Evolutionary conservation across 139 green algal genomes (phyloP).

Genomic region (Coccomyxa sp.): DNA sequence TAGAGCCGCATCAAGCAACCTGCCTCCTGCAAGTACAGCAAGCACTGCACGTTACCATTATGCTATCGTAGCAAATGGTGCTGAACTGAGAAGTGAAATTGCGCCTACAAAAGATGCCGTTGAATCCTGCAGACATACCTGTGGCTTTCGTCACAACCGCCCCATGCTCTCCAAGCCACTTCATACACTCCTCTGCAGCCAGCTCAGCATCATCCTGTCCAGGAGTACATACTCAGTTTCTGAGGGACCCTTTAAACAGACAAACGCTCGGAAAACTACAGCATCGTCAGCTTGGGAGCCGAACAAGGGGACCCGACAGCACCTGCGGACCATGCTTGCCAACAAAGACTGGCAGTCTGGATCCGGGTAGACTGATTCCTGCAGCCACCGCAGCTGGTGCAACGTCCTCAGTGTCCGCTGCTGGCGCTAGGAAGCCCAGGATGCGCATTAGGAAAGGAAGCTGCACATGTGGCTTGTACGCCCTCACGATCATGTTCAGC

Average conservation of each 20-base stretch:
- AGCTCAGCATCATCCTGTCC: constrained; percentile 20
- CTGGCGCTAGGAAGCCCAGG: constrained; percentile 1
- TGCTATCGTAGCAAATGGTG: too few species aligned
- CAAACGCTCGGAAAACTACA: too few species aligned
- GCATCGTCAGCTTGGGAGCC: too few species aligned
- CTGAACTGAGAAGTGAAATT: too few species aligned
- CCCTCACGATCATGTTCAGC: constrained; percentile 47
- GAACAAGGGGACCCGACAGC: neutral
- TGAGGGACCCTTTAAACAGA: too few species aligned
- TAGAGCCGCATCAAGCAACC: constrained; percentile 12
- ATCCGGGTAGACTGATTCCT: neutral
- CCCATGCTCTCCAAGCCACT: constrained; percentile 50
- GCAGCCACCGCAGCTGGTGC: neutral
- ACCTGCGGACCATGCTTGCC: neutral
- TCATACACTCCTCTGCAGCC: constrained; percentile 32
- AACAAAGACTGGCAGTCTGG: neutral
- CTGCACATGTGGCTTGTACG: constrained; percentile 49
- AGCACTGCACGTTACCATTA: too few species aligned
- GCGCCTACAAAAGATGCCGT: too few species aligned
- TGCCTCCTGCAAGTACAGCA: too few species aligned
- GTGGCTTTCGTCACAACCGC: constrained; percentile 34
- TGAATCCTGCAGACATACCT: too few species aligned
- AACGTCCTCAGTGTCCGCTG: constrained; percentile 7
- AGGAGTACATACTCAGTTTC: too few species aligned
- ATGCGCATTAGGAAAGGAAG: neutral